Base-by-base conservation (phyloP, 2,329 filamentous ascomycete species). In the Fusarium paranaense region DNA sequence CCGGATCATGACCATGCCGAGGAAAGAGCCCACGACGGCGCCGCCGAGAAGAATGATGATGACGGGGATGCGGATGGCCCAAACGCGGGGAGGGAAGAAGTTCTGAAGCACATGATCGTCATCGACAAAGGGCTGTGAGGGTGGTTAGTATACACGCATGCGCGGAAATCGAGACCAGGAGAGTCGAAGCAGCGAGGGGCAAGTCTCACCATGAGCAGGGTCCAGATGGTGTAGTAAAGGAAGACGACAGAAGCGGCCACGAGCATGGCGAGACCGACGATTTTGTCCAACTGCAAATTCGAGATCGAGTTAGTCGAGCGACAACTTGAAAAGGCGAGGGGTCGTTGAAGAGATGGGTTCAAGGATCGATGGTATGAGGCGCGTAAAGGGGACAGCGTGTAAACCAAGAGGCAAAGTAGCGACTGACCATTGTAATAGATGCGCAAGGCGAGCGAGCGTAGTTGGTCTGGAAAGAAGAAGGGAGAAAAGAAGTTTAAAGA, bases 41-140 rank as follows among this genome's bases (percentile, higher is more conserved):
- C 93, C 95, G 74, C 93, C 95, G 76, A 99, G 89, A 56, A 99
- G 91, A 73, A 98, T 93, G 77, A 99, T 92, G 82, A 99, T 98
- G 79, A 99, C 96, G 78, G 97, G 97, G 81, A 99, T 97, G 83
- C 97, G 95, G 82, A 99, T 98, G 70, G 97, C 97, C 97, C 97
- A 99, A 82, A 98, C 95, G 83, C 97, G 95, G 56, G 96, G 96
- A 72, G 95, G 97, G 87, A 99, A 99, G 87, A 98, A 89, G 83
- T 93, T 93, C 83, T 99, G 97, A 68, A 98, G 92, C 66, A 95
- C 92, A 84, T 99, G 97, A 82, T 95, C 94, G 67, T 93, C 90
- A 84, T 99, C 97, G 85, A 99, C 97, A 84, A 99, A 99, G 82
- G 97, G 97, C 97, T 99, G 75, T 64, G 59, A 54, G 37, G 57